A percentile compares a stretch with the other conserved stretches of the same genome.
Conservation (phyloP, 1,139 yeast genomes). For the Taphrina sp. region DNA sequence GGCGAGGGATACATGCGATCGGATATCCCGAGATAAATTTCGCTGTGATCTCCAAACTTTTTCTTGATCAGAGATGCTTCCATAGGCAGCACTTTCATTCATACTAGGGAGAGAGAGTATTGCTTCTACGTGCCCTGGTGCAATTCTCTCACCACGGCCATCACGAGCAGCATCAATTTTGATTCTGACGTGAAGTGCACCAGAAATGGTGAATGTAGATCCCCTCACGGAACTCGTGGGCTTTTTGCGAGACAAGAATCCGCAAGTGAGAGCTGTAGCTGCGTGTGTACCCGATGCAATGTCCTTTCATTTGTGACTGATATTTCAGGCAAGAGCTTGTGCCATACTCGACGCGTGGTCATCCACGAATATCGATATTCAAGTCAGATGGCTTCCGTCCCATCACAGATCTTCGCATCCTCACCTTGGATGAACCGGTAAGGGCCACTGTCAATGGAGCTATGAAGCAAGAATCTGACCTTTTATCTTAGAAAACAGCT, state of each 20-base stretch:
- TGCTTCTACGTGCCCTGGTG: too few relatives aligned
- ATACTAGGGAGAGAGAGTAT: too few relatives aligned
- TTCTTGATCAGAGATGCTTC: too few relatives aligned
- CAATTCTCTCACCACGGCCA: too few relatives aligned
- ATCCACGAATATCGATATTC: constrained; percentile 65
- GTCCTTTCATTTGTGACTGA: background rate
- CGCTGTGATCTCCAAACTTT: too few relatives aligned
- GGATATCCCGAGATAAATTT: too few relatives aligned
- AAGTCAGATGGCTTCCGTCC: constrained; percentile 69
- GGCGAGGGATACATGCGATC: too few relatives aligned
- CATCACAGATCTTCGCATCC: constrained; percentile 65
- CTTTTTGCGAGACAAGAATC: constrained; percentile 79
- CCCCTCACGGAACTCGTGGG: constrained; percentile 53
- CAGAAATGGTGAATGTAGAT: constrained; percentile 10
- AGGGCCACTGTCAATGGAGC: constrained; percentile 8
- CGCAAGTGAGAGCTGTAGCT: constrained; percentile 81
- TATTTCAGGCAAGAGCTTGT: constrained; percentile 60
- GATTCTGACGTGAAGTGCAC: too few relatives aligned
- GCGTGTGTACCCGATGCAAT: constrained; percentile 42
- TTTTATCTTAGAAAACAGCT: constrained; percentile 39
- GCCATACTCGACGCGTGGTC: constrained; percentile 61
- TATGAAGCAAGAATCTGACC: too few relatives aligned
- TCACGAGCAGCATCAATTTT: too few relatives aligned
- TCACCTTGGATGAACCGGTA: constrained; percentile 53
- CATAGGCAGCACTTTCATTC: too few relatives aligned